These are phyloP conservation scores for Gymnopilus junonius DNA, from an alignment of 768 basidiomycete species.

Conservation along the genomic window DNA sequence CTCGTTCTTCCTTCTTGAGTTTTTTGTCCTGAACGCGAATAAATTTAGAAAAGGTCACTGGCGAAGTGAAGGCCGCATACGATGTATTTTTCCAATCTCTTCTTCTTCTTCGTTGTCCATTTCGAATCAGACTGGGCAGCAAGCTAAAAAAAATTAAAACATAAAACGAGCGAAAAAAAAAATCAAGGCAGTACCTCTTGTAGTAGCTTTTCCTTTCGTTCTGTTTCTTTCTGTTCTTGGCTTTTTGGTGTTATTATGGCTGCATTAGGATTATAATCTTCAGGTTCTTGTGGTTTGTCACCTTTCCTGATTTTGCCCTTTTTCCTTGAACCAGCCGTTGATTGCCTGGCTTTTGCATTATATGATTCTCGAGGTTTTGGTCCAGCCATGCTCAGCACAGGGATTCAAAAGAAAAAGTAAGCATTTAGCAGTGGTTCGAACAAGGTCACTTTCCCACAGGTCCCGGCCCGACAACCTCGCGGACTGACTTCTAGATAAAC, in stretches of 20 bases:
- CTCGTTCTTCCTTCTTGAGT: constrained; percentile 86
- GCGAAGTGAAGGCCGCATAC: constrained; percentile 45
- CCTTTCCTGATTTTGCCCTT: constrained; percentile 54
- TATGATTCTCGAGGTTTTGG: constrained; percentile 39
- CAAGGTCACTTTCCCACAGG: background rate
- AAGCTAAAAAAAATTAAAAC: constrained; percentile 36
- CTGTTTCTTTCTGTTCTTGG: constrained; percentile 61
- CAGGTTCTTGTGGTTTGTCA: constrained; percentile 15
- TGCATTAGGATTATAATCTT: constrained; percentile 57
- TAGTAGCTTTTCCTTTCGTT: constrained; percentile 60
- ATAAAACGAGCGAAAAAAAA: background rate
- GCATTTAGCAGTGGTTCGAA: background rate
- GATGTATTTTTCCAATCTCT: constrained; percentile 90
- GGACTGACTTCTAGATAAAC: background rate
- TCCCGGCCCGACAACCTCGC: background rate
- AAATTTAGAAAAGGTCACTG: background rate
- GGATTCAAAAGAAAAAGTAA: background rate
- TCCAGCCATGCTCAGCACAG: constrained; percentile 18
- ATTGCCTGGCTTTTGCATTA: constrained; percentile 74
- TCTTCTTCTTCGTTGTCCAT: constrained; percentile 85
- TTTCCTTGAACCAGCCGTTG: constrained; percentile 62
- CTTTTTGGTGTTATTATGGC: constrained; percentile 61
- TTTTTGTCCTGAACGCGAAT: constrained; percentile 74
- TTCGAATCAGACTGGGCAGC: constrained; percentile 64
- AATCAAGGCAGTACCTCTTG: constrained; percentile 53